These are phyloP conservation scores for Apophysomyces variabilis DNA, from an alignment of 371 early-diverging fungal genomes.

Conservation along the genomic window DNA sequence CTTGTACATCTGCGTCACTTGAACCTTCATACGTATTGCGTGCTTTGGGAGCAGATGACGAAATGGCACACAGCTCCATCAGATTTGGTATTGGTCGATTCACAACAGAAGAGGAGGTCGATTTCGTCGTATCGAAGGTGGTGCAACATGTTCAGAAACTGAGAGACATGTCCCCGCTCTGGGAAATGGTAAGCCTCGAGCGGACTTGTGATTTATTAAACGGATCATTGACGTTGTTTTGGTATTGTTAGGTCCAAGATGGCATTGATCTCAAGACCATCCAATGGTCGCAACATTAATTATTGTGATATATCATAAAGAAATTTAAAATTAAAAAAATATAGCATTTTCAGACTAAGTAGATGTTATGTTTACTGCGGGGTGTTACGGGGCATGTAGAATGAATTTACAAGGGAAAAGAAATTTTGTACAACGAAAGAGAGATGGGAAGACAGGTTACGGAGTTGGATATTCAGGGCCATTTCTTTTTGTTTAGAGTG, in stretches of 20 bases:
- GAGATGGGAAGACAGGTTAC: neutral
- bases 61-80: constrained; percentile 98
- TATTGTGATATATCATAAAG: neutral
- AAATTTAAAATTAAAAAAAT: neutral
- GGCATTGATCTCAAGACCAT: constrained; percentile 93
- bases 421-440: constrained; percentile 3
- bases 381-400: neutral
- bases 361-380: constrained; percentile 1
- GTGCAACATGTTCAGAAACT: constrained; percentile 90
- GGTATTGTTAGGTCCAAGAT: constrained; percentile 67
- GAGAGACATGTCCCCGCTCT: constrained; percentile 98
- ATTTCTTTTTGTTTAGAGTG: neutral
- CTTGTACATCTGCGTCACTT: constrained; percentile 98
- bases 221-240: constrained; percentile 11
- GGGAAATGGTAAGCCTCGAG: constrained; percentile 88
- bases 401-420: neutral
- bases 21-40: constrained; percentile 99
- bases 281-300: constrained; percentile 90
- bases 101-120: constrained; percentile 97
- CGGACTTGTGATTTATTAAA: constrained; percentile 11
- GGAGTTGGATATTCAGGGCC: neutral
- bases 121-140: constrained; percentile 88
- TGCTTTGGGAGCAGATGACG: constrained; percentile 98
- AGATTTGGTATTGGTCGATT: constrained; percentile 99
- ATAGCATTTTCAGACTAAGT: constrained; percentile 2